phyloP scores from a whole-genome alignment of 768 basidiomycete genomes.

The Xerocomellus dryophilus region DNA sequence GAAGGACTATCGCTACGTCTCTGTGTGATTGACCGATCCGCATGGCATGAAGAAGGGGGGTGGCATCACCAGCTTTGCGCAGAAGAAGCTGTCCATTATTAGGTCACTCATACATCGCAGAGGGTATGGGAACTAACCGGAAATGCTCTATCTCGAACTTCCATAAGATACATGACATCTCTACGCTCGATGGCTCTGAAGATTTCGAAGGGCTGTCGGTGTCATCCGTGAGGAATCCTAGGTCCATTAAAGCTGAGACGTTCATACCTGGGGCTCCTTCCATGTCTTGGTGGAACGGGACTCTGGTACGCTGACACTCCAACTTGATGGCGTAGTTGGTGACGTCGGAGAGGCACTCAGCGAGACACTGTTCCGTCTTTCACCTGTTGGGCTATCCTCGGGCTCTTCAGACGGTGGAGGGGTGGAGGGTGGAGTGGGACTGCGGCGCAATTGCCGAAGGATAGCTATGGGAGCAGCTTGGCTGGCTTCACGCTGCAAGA shows the following conservation, averaged over 20 bases:
- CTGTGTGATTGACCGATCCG: constrained; percentile 68
- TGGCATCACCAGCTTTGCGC: constrained; percentile 80
- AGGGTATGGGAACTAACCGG: constrained; percentile 48
- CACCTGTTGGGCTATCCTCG: constrained; percentile 7
- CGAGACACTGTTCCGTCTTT: constrained; percentile 17
- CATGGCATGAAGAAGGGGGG: constrained; percentile 90
- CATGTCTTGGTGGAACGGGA: constrained; percentile 29
- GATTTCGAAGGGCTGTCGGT: constrained; percentile 55
- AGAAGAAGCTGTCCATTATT: constrained; percentile 56
- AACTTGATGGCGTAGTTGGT: constrained; percentile 13
- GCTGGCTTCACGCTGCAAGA: constrained; percentile 70
- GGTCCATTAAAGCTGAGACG: neutral
- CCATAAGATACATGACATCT: constrained; percentile 80
- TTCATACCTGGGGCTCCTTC: constrained; percentile 54
- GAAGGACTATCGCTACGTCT: constrained; percentile 81
- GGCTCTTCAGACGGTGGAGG: constrained; percentile 21
- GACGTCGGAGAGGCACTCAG: constrained; percentile 23
- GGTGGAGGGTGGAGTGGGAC: constrained; percentile 37
- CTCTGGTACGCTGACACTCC: constrained; percentile 15
- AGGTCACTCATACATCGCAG: neutral
- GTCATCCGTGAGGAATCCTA: neutral
- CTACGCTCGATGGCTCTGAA: constrained; percentile 82
- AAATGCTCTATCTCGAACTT: constrained; percentile 76
- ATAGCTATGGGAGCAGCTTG: constrained; percentile 55
- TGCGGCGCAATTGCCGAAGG: constrained; percentile 49